Evolutionary conservation across 169 alveolate species (phyloP), one percentile per base, ranked within the genome.

Genomic region (Cryptosporidium baileyi): DNA sequence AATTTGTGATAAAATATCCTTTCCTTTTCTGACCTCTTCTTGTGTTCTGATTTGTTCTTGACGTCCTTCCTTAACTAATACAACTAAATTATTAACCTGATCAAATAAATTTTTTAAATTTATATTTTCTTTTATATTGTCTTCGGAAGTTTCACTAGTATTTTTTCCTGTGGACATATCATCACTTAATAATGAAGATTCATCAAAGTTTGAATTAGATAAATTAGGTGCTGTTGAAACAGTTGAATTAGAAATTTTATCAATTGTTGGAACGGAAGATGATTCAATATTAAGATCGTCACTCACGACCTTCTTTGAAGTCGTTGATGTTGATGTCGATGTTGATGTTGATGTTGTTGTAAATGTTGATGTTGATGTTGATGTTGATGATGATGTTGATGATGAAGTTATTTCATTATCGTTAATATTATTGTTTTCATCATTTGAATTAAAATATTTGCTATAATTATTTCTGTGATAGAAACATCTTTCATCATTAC

Each of bases 111-210:
- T 34, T 49, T 24, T 4, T 17, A 74, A 17, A 74, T 51, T 67
- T 0, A 26, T 32, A 34, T 51, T 67, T 17, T 74, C n/a, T 9
- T 19, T 22, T 13, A 7, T 38, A 1, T 51, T 43, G 2, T 47
- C 61, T 17, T 49, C 57, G 3, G 24, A 26, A 30, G 61, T 34
- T 13, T 13, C 51, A 26, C 34, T 47, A 4, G 41, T 62, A 0
- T 65, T 34, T 11, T 43, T n/a, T n/a, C n/a, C n/a, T n/a, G n/a
- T 61, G 32, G 74, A 61, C 0, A 61, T 24, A 28, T 65, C 81
- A 45, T 63, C 81, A 49, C 81, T 65, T 26, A 65, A 60, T 44
- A 65, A 65, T 26, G 60, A 47, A 5, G 81, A 65, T 19, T 30
- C 45, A 8, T 65, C 81, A 17, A 34, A 52, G 9, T 65, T 62